Evolutionary conservation across 129 eudicot species (phyloP), one percentile per base, ranked within the genome.

Genomic region (Tagetes erecta): DNA sequence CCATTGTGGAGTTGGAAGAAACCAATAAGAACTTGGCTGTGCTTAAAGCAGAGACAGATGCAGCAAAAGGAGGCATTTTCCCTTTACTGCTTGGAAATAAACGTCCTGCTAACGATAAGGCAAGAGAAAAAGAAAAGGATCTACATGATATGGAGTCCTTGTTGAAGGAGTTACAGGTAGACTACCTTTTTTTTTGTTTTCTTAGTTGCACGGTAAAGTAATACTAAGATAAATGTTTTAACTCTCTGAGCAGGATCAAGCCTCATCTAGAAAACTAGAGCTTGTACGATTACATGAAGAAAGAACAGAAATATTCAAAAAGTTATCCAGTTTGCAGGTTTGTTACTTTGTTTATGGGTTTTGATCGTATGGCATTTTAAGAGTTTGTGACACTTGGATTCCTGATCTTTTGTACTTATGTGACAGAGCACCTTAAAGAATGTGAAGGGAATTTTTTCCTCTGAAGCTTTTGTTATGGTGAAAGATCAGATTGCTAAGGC

Each of bases 401-500:
- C 50, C 49, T 60, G 52, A 62, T 55, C 44, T 30, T 72, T 42
- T 59, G 64, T 74, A 70, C 72, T 41, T 79, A 46, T 76, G 75
- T 78, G 67, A 55, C 91, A 93, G 98, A 85, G 79, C 75, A 85
- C 75, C 12, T 50, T 86, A 57, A 94, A 86, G 85, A 88, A 80
- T 67, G 84, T 87, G 58, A 90, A 88, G 70, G 80, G 83, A 34
- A 80, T 94, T 63, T 83, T 89, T 42, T 88, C 96, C 46, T 85
- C 98, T 63, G 85, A 80, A 76, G 89, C 91, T 35, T 86, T 84
- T 80, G 70, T 78, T 47, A 73, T 85, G 72, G 85, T 86, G 64
- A 86, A 83, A 82, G 93, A 90, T 76, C 93, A 90, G 68, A 91
- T 94, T 74, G 81, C 88, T 36, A 94, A 94, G 82, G 95, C 96